A percentile compares a stretch with the other conserved stretches of the same genome.
phyloP scores from a whole-genome alignment of 345 rosid genomes.

The Bruguiera sexangula region DNA sequence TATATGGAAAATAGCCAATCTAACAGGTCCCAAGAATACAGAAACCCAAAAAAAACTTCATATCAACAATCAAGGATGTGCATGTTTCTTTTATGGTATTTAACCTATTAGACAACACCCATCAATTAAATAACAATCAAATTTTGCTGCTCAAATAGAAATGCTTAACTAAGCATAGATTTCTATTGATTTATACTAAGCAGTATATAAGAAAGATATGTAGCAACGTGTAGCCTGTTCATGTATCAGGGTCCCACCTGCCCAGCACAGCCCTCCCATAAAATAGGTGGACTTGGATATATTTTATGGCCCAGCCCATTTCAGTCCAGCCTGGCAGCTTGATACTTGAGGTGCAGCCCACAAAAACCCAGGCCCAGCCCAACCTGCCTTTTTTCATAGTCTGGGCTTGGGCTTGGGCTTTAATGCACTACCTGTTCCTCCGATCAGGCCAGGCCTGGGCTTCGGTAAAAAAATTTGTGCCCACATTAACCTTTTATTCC shows the following conservation, averaged over 20 bases:
- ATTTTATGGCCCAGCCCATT: too few relatives aligned
- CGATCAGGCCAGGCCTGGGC: not conserved
- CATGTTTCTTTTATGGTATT: not conserved
- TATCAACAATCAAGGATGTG: not conserved
- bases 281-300: too few relatives aligned
- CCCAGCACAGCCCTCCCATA: too few relatives aligned
- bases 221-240: too few relatives aligned
- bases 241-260: too few relatives aligned
- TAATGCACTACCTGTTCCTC: not conserved
- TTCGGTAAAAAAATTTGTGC: too few relatives aligned
- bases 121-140: not conserved
- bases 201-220: too few relatives aligned
- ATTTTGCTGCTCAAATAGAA: not conserved
- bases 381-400: too few relatives aligned
- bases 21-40: slow-evolving; percentile 9
- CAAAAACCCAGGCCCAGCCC: too few relatives aligned
- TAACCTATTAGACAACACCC: not conserved
- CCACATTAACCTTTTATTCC: not conserved
- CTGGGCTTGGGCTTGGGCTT: not conserved
- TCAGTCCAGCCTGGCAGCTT: too few relatives aligned
- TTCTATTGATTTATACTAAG: not conserved
- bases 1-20: slow-evolving; percentile 17
- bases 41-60: not conserved
- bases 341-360: too few relatives aligned
- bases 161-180: not conserved